A percentile compares a stretch with the other conserved stretches of the same genome.
phyloP scores from a whole-genome alignment of 257 asterid genomes.

The Buddleja alternifolia region DNA sequence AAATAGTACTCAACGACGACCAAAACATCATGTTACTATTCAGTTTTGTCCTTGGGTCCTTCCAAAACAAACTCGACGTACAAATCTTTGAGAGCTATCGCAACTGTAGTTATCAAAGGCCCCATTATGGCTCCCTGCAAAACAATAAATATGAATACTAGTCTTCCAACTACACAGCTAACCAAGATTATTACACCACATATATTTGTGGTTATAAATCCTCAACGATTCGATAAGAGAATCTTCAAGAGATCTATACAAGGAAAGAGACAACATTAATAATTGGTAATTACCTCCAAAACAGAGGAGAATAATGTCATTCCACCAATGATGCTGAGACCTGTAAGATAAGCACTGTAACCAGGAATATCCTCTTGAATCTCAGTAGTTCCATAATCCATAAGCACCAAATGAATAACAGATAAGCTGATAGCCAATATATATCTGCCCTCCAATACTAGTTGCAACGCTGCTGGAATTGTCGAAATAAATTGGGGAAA shows the following conservation, averaged over 20 bases:
- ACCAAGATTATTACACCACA: neutral
- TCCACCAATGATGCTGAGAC: slow-evolving; percentile 98
- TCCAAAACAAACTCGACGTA: slow-evolving; percentile 79
- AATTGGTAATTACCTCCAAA: slow-evolving; percentile 60
- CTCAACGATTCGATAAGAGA: no score
- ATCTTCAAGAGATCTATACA: no score
- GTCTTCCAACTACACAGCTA: neutral
- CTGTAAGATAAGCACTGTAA: slow-evolving; percentile 80
- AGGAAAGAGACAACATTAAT: neutral
- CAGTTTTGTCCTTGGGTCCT: slow-evolving; percentile 44
- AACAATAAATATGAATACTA: neutral
- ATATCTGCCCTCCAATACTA: slow-evolving; percentile 81
- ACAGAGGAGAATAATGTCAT: slow-evolving; percentile 91
- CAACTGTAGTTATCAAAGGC: slow-evolving; percentile 86
- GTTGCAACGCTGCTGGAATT: slow-evolving; percentile 77
- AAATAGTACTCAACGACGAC: neutral
- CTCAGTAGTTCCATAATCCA: slow-evolving; percentile 85
- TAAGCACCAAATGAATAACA: slow-evolving; percentile 66
- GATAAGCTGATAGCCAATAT: slow-evolving; percentile 58
- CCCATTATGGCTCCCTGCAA: slow-evolving; percentile 98
- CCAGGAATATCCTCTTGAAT: slow-evolving; percentile 91
- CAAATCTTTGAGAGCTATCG: slow-evolving; percentile 79
- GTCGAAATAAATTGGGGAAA: slow-evolving; percentile 81
- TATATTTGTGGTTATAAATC: neutral
- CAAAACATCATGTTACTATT: slow-evolving; percentile 24